Evolutionary conservation across 1,139 yeast genomes (phyloP).

Genomic region (Zhuliangozyma blackwelliae): DNA sequence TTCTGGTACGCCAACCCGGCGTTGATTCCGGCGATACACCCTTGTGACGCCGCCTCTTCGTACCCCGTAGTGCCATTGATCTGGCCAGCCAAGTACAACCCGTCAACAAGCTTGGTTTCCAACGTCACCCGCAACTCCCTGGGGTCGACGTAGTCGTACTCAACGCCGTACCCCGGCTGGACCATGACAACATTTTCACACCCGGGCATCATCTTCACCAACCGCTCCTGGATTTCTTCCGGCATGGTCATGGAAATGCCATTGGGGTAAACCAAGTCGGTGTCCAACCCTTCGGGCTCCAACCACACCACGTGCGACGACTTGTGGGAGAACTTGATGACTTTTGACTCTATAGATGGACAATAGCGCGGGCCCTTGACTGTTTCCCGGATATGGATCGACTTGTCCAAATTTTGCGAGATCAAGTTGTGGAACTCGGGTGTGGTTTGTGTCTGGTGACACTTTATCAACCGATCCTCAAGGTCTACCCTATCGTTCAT

Average conservation of each 20-base stretch:
- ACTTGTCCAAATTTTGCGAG: conserved; percentile 65
- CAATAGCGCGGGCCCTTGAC: conserved; percentile 97
- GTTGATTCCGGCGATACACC: conserved; percentile 91
- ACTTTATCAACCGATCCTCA: conserved; percentile 54
- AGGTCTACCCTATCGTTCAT: conserved; percentile 65
- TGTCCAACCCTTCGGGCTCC: conserved; percentile 91
- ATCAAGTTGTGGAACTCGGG: conserved; percentile 68
- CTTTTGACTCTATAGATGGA: conserved; percentile 91
- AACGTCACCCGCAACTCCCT: conserved; percentile 73
- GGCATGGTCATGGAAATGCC: conserved; percentile 98
- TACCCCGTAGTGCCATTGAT: conserved; percentile 99
- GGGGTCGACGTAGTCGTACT: conserved; percentile 94
- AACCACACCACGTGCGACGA: conserved; percentile 82
- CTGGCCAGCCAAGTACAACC: conserved; percentile 91
- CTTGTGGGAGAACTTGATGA: conserved; percentile 76
- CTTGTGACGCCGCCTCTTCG: conserved; percentile 98
- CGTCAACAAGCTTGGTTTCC: conserved; percentile 77
- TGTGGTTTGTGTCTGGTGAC: conserved; percentile 80
- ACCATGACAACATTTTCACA: conserved; percentile 81
- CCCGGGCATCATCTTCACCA: conserved; percentile 80
- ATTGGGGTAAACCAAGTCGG: conserved; percentile 86
- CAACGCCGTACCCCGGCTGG: conserved; percentile 98
- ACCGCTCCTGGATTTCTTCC: conserved; percentile 74
- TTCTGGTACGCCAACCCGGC: conserved; percentile 57
- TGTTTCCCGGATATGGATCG: conserved; percentile 88